Conservation (phyloP, 73 alveolate genomes). For the Paramecium tetraurelia region DNA sequence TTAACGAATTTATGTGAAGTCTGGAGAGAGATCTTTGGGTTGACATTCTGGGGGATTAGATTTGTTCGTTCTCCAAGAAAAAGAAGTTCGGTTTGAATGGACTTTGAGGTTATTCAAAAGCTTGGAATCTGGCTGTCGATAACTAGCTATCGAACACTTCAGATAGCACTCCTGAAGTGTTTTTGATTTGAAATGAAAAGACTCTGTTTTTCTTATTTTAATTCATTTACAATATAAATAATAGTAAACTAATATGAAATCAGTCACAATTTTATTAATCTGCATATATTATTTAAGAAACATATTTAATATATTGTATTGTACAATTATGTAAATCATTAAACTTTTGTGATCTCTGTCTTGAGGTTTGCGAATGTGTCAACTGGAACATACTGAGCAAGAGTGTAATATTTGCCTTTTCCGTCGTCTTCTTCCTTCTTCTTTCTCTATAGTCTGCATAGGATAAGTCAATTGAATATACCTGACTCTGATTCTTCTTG, state of each 20-base stretch:
- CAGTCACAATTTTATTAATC: neutral
- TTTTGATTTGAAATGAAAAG: neutral
- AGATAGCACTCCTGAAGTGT: neutral
- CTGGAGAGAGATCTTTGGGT: neutral
- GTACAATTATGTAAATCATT: neutral
- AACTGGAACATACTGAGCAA: slow-evolving; percentile 88
- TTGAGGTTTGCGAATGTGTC: slow-evolving; percentile 79
- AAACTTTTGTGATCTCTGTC: slow-evolving; percentile 79
- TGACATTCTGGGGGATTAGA: neutral
- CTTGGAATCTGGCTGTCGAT: neutral
- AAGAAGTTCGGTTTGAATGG: neutral
- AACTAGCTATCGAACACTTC: neutral
- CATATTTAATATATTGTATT: neutral
- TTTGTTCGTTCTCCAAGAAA: neutral
- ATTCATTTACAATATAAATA: neutral
- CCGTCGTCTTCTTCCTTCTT: slow-evolving; percentile 93
- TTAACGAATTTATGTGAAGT: neutral
- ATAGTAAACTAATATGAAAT: neutral
- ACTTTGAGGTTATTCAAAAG: neutral
- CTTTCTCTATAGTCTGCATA: slow-evolving; percentile 71
- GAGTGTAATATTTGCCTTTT: slow-evolving; percentile 82
- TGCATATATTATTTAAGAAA: no score
- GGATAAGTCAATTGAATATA: neutral
- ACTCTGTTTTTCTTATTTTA: neutral
- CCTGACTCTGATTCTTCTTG: slow-evolving; percentile 88